A percentile compares a stretch with the other conserved stretches of the same genome.
These are phyloP conservation scores for Talaromyces atroroseus DNA, from an alignment of 2,329 filamentous ascomycete species.

Conservation along the genomic window DNA sequence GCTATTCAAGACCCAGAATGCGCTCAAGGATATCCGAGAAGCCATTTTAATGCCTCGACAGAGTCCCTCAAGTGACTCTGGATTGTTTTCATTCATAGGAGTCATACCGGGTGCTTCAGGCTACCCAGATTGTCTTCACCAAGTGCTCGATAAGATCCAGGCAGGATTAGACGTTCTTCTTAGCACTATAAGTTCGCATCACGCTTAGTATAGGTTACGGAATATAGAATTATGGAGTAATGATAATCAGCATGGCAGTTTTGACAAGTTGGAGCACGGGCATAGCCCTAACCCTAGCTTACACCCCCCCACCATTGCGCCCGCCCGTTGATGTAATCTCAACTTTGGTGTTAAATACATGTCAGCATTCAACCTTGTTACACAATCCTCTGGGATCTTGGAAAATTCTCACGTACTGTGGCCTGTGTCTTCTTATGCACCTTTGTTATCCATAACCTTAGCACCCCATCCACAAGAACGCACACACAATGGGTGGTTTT, in stretches of 20 bases:
- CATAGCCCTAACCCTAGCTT: neutral
- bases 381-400: neutral
- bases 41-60: neutral
- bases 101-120: neutral
- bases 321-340: neutral
- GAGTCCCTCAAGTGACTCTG: slow-evolving; percentile 6
- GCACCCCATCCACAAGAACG: neutral
- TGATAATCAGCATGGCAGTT: neutral
- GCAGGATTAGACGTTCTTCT: slow-evolving; percentile 6
- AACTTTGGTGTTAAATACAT: neutral
- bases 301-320: neutral
- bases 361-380: neutral
- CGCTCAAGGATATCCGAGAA: slow-evolving; percentile 1
- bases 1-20: slow-evolving; percentile 7
- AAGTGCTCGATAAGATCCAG: slow-evolving; percentile 4
- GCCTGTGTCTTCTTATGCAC: neutral
- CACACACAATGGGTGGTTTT: slow-evolving; percentile 9
- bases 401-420: too few species aligned
- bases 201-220: neutral
- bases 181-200: neutral
- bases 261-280: neutral
- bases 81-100: neutral
- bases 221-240: neutral
- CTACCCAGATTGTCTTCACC: slow-evolving; percentile 4
- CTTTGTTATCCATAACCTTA: neutral